phyloP scores from a whole-genome alignment of 2,329 filamentous ascomycete species.

The Phaeomoniella chlamydospora region DNA sequence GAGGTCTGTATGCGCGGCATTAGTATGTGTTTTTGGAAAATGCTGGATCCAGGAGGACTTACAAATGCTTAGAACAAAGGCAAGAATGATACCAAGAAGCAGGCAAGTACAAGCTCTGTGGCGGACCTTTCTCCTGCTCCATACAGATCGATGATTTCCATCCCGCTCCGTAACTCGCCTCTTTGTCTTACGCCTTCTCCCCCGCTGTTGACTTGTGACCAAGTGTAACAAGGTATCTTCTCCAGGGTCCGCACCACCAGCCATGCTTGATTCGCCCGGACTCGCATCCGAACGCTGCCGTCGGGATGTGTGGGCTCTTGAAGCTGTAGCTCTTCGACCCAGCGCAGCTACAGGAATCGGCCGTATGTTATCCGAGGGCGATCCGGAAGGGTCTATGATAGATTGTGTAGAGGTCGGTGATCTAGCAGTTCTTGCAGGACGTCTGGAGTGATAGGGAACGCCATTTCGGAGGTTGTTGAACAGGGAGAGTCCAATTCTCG shows the following conservation, averaged over 20 bases:
- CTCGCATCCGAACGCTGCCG: slow-evolving; percentile 1
- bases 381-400: slow-evolving; percentile 9
- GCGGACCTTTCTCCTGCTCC: slow-evolving; percentile 17
- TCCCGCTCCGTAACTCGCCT: slow-evolving; percentile 33
- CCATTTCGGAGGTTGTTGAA: neutral
- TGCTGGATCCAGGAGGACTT: slow-evolving; percentile 23
- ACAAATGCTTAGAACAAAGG: slow-evolving; percentile 50
- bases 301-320: slow-evolving; percentile 7
- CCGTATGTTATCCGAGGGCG: neutral
- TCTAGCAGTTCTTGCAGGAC: slow-evolving; percentile 6
- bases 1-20: slow-evolving; percentile 41
- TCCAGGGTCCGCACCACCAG: slow-evolving; percentile 2
- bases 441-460: slow-evolving; percentile 3
- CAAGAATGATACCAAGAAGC: slow-evolving; percentile 49
- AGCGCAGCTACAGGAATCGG: neutral
- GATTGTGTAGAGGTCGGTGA: slow-evolving; percentile 12
- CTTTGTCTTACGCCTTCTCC: slow-evolving; percentile 2
- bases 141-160: no score
- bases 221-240: slow-evolving; percentile 3
- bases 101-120: slow-evolving; percentile 36
- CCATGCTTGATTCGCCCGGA: neutral
- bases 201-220: slow-evolving; percentile 2
- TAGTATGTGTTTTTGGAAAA: slow-evolving; percentile 3
- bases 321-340: neutral
- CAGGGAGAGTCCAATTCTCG: slow-evolving; percentile 4